Conservation (phyloP, 2,329 filamentous ascomycete species). For the Diplodia seriata region DNA sequence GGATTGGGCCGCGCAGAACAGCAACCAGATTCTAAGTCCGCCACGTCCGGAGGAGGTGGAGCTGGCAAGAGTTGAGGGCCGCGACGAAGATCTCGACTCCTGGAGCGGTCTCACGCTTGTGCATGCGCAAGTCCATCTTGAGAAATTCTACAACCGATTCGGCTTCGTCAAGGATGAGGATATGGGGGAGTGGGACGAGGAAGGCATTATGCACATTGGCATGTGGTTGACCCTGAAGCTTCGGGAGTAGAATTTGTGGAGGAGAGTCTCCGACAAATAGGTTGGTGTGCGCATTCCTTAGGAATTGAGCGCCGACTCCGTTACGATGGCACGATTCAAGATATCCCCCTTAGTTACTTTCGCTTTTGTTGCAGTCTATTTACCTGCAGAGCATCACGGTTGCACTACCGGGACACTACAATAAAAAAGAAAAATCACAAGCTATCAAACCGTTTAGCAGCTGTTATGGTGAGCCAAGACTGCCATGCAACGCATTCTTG, state of each 20-base stretch:
- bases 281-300: not conserved
- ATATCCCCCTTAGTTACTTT: constrained; percentile 23
- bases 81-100: constrained; percentile 47
- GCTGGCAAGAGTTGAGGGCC: constrained; percentile 55
- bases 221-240: constrained; percentile 70
- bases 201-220: constrained; percentile 60
- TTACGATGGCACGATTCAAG: constrained; percentile 15
- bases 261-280: not conserved
- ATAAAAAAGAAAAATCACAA: not conserved
- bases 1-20: constrained; percentile 70
- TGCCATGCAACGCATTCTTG: not conserved
- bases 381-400: not conserved
- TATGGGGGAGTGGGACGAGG: constrained; percentile 33
- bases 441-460: not conserved
- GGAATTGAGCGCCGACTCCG: not conserved
- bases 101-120: constrained; percentile 80
- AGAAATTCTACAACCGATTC: constrained; percentile 70
- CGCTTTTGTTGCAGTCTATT: not conserved
- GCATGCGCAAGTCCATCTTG: constrained; percentile 76
- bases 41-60: constrained; percentile 49
- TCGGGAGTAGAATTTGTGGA: constrained; percentile 24
- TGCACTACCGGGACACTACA: not conserved
- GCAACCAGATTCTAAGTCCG: constrained; percentile 53
- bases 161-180: constrained; percentile 64
- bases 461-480: not conserved